Evolutionary conservation across 1,139 yeast species (phyloP), one percentile per base, ranked within the genome.

Genomic region (Suhomyces taliae): DNA sequence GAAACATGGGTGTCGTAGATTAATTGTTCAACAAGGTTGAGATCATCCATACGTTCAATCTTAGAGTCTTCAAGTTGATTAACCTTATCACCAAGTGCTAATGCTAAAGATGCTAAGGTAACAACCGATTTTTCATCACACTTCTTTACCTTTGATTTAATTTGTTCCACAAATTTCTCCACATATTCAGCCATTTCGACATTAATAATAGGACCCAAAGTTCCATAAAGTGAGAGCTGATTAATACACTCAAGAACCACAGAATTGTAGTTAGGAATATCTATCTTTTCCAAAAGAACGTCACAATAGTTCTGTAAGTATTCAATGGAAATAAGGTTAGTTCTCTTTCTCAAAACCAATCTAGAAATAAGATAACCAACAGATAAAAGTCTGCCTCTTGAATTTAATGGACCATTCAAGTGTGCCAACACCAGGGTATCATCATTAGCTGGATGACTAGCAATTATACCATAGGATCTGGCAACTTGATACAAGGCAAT

Each of bases 151-250:
- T 72, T 69, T 0, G 73, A 68, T 39, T 62, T 61, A 27, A 83
- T 53, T 1, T 58, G 50, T 1, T 69, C 72, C 11, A 68, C 51
- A 9, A 76, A 58, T 10, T 59, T 56, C 0, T 39, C 43, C 19
- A 68, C 61, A 45, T 57, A 61, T 0, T 51, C 36, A 0, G 32
- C 36, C 8, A 53, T 39, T 8, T 55, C 52, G 5, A 37, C 19
- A n/a, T 48, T 42, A 6, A 49, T 41, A 5, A 34, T 31, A 1
- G 56, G 54, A 0, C 78, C 78, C 34, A 85, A 60, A 1, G 76
- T 77, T 1, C 91, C 93, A 67, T 72, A 86, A 34, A 81, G 73
- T 0, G 85, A 67, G 14, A 88, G 56, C 56, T 87, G 87, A 6
- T 79, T 69, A 5, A 86, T 48, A 7, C 81, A 66, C 15, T 74